Evolutionary conservation across 2,329 filamentous ascomycete genomes (phyloP), one percentile per base, ranked within the genome.

Genomic region (Nigrospora osmanthi): DNA sequence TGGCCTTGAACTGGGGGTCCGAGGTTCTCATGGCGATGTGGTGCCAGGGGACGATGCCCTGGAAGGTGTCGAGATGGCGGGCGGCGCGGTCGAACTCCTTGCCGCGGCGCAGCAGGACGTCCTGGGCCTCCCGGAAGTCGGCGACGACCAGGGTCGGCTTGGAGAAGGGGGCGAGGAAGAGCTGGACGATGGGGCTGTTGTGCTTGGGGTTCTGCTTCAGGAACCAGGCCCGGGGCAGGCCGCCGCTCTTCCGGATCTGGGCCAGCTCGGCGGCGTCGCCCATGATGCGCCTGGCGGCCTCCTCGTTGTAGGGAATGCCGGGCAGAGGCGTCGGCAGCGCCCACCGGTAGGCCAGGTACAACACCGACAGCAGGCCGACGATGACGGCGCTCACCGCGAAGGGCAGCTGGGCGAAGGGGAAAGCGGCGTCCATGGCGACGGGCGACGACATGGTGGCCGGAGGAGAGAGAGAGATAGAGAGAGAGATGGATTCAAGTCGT

Each of bases 21-120:
- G 52, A 48, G 11, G 58, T 58, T 43, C 53, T 49, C 60, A 65
- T 61, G 5, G 50, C 50, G 47, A 66, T 59, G 44, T 65, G 63
- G 35, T 59, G 54, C 14, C 54, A 40, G 3, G 50, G 50, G 11
- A 54, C 44, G 2, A 54, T 38, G 36, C 51, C 51, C 11, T 42
- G 17, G 13, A 60, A 50, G 2, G 50, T 15, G 19, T 50, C 52
- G n/a, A 45, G 19, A 19, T 48, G 60, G 14, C 58, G 51, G 1
- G 38, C 45, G 2, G 56, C 54, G 7, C 59, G 52, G 30, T 65
- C 59, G 39, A 65, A 63, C 30, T 66, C 63, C 42, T 52, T 60
- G 2, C 43, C 42, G 7, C 63, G 52, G 1, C 60, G 56, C 7
- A 58, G 47, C 19, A 56, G 46, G 14, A 66, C 59, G 38, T 66